phyloP scores from a whole-genome alignment of 768 basidiomycete species.

The Neoboletus subvelutipes region DNA sequence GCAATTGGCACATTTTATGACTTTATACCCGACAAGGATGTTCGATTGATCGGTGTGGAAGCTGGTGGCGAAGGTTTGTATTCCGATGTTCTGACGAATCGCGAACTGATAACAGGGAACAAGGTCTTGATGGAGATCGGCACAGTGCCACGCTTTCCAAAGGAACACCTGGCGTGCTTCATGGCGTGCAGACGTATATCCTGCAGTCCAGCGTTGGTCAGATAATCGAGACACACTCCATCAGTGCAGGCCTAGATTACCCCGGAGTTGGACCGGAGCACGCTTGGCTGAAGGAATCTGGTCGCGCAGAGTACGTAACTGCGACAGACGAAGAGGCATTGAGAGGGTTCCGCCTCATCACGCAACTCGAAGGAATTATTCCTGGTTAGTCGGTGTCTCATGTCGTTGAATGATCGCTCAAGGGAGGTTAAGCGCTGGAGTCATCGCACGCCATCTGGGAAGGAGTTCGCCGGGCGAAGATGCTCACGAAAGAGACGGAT shows the following conservation, averaged over 20 bases:
- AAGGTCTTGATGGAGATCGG: slow-evolving; percentile 73
- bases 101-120: slow-evolving; percentile 6
- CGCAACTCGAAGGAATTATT: slow-evolving; percentile 95
- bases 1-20: slow-evolving; percentile 98
- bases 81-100: not conserved
- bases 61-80: slow-evolving; percentile 90
- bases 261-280: slow-evolving; percentile 98
- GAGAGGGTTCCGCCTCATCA: slow-evolving; percentile 87
- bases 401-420: slow-evolving; percentile 7
- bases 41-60: slow-evolving; percentile 90
- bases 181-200: slow-evolving; percentile 94
- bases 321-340: slow-evolving; percentile 95
- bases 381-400: slow-evolving; percentile 56
- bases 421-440: slow-evolving; percentile 66
- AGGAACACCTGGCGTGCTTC: slow-evolving; percentile 91
- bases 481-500: slow-evolving; percentile 78
- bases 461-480: slow-evolving; percentile 81
- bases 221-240: slow-evolving; percentile 95
- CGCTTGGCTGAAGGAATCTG: slow-evolving; percentile 93
- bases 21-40: slow-evolving; percentile 86
- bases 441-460: slow-evolving; percentile 97
- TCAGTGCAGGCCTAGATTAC: slow-evolving; percentile 95
- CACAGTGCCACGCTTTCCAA: slow-evolving; percentile 94
- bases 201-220: slow-evolving; percentile 88
- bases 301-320: slow-evolving; percentile 87